Conservation (phyloP, 2,329 filamentous ascomycete genomes). For the Aspergillus ochraceoroseus region DNA sequence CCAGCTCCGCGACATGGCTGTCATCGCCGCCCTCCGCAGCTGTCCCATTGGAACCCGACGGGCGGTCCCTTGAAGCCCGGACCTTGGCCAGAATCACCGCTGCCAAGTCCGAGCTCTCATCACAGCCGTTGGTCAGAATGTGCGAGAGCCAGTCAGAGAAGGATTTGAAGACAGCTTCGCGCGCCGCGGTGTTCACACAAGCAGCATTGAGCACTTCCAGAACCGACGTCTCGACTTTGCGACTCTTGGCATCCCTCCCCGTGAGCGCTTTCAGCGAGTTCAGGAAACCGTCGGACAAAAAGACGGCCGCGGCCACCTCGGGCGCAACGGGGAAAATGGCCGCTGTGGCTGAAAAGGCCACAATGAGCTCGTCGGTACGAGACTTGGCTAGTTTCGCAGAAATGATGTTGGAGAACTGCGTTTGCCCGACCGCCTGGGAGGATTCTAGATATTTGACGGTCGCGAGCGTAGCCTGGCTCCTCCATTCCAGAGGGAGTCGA, state of each 20-base stretch:
- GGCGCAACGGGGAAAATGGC: conserved; percentile 82
- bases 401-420: conserved; percentile 69
- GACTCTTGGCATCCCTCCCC: conserved; percentile 73
- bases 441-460: conserved; percentile 79
- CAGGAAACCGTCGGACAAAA: conserved; percentile 84
- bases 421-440: conserved; percentile 64
- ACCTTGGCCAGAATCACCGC: conserved; percentile 71
- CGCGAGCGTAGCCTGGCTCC: conserved; percentile 75
- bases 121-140: conserved; percentile 67
- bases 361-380: conserved; percentile 81
- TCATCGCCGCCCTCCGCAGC: conserved; percentile 39
- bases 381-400: conserved; percentile 64
- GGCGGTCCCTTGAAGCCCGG: conserved; percentile 32
- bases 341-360: conserved; percentile 89
- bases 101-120: conserved; percentile 51
- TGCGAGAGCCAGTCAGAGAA: conserved; percentile 84
- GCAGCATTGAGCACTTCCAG: conserved; percentile 88
- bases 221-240: conserved; percentile 78
- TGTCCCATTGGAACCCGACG: conserved; percentile 31
- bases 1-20: conserved; percentile 49
- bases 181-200: conserved; percentile 76
- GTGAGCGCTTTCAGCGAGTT: conserved; percentile 70
- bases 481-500: conserved; percentile 66
- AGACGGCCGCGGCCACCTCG: conserved; percentile 67
- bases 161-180: conserved; percentile 77